Percentiles rank a stretch among this genome's conserved stretches.
phyloP scores from a whole-genome alignment of 2,329 filamentous ascomycete species.

The Sporothrix brasiliensis region DNA sequence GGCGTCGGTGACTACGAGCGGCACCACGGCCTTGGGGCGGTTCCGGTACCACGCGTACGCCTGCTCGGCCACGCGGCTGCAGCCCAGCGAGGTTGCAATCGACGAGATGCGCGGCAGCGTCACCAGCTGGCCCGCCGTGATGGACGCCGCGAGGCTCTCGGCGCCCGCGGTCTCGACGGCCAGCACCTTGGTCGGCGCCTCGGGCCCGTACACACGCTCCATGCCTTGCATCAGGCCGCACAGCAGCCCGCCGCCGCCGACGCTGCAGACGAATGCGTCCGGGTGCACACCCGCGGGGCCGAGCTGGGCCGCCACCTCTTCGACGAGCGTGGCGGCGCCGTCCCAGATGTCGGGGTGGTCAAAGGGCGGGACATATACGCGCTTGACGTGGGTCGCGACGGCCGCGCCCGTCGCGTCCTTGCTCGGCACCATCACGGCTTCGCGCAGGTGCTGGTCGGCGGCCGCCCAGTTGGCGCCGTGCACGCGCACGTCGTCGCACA shows the following conservation, averaged over 20 bases:
- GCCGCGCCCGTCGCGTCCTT: neutral
- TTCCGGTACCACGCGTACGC: conserved; percentile 61
- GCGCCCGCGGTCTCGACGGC: conserved; percentile 75
- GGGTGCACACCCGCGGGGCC: conserved; percentile 43
- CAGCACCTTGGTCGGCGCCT: conserved; percentile 51
- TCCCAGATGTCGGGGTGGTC: conserved; percentile 68
- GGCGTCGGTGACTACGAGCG: conserved; percentile 68
- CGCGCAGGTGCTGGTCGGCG: conserved; percentile 66
- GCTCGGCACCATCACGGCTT: conserved; percentile 51
- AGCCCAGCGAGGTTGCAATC: conserved; percentile 71
- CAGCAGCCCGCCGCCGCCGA: conserved; percentile 72
- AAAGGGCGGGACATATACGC: conserved; percentile 68
- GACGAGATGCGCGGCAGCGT: conserved; percentile 71
- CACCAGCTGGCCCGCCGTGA: conserved; percentile 58
- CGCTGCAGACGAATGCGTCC: conserved; percentile 68
- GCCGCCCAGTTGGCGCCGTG: conserved; percentile 68
- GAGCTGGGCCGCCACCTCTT: conserved; percentile 48
- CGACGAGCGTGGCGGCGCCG: conserved; percentile 62
- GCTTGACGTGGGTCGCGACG: conserved; percentile 42
- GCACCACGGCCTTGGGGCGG: conserved; percentile 50
- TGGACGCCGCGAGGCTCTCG: conserved; percentile 62
- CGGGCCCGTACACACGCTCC: conserved; percentile 45
- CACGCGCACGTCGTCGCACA: conserved; percentile 68
- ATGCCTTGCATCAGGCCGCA: conserved; percentile 68
- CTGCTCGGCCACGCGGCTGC: conserved; percentile 62